Base-by-base conservation (phyloP, 2,329 filamentous ascomycete genomes). In the Colletotrichum filicis region DNA sequence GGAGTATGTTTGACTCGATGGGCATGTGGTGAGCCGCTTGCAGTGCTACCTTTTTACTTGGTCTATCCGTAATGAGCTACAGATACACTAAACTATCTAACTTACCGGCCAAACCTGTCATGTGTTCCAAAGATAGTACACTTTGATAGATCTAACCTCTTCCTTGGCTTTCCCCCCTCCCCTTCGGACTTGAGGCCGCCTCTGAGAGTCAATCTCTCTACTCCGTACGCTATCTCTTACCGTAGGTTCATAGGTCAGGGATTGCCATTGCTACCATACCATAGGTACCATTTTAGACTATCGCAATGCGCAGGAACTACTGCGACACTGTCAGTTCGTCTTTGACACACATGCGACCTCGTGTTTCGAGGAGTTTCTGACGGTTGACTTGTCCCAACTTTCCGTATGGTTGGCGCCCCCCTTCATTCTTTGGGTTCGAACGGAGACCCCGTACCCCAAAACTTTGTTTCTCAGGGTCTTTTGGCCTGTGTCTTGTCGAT, bases 51-150 rank as follows among this genome's bases (percentile, higher is more conserved):
- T 53, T 3, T 9, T 64, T 37, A 24, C 30, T 37, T 65, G 32
- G 32, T 16, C 16, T 42, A 42, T 7, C 37, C 37, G 5, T 42
- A 42, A 5, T 19, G 14, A 42, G 32, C 32, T 42, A 16, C 14
- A 42, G 37, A 37, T 24, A 22, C 37, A 49, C 28, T 35, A 30
- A 16, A 55, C 7, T 9, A 24, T 42, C 9, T 30, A 8, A 14
- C 22, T 14, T 58, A 12, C 26, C 28, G 28, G 24, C 28, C 28
- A 46, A 46, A 19, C 55, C 8, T 58, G 28, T 58, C 19, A n/a
- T 26, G 37, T 55, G 65, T 61, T 68, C 65, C 65, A 61, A 61
- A 68, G 35, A 68, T 61, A 68, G 65, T 19, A 61, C 65, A 55
- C 22, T 53, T 61, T 16, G 14, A 24, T 28, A 28, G 52, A 24